A percentile compares a stretch with the other conserved stretches of the same genome.
Evolutionary conservation across 2,329 filamentous ascomycete genomes (phyloP).

Genomic region (Mariannaea elegans): DNA sequence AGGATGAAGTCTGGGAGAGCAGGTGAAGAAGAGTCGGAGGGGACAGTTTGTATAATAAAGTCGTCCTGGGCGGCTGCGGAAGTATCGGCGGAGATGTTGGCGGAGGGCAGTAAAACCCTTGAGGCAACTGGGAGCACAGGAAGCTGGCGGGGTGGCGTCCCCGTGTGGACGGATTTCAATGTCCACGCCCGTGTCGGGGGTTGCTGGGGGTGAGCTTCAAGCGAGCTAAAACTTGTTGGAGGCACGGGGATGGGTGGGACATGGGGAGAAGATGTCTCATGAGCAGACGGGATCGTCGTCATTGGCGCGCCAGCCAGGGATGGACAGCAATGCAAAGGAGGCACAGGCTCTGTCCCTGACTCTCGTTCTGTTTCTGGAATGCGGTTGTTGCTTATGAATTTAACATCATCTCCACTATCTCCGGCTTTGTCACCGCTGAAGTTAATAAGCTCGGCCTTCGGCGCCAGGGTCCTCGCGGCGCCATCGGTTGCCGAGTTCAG

Average conservation of each 20-base stretch:
- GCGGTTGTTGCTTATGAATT: constrained; percentile 29
- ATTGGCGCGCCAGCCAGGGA: constrained; percentile 38
- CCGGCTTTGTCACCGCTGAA: not conserved
- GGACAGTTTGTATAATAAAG: constrained; percentile 15
- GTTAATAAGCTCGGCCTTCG: constrained; percentile 27
- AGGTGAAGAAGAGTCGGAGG: constrained; percentile 15
- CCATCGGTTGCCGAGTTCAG: constrained; percentile 37
- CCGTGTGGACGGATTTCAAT: constrained; percentile 15
- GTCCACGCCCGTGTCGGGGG: constrained; percentile 9
- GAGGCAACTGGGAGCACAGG: constrained; percentile 11
- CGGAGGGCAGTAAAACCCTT: constrained; percentile 22
- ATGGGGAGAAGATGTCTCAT: constrained; percentile 33
- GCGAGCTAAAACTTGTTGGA: constrained; percentile 10
- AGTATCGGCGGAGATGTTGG: constrained; percentile 8
- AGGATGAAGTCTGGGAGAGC: constrained; percentile 21
- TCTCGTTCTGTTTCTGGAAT: constrained; percentile 3
- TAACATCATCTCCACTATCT: constrained; percentile 13
- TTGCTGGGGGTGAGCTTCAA: not conserved
- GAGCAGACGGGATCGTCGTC: constrained; percentile 24
- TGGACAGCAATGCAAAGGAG: constrained; percentile 14
- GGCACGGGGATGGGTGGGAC: constrained; percentile 15
- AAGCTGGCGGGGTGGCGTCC: constrained; percentile 12
- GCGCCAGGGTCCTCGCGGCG: constrained; percentile 24
- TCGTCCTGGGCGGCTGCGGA: constrained; percentile 3
- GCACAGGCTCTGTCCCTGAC: constrained; percentile 19